A percentile compares a stretch with the other conserved stretches of the same genome.
Evolutionary conservation across 2,329 filamentous ascomycete genomes (phyloP).

Genomic region (Rutstroemia sp.): DNA sequence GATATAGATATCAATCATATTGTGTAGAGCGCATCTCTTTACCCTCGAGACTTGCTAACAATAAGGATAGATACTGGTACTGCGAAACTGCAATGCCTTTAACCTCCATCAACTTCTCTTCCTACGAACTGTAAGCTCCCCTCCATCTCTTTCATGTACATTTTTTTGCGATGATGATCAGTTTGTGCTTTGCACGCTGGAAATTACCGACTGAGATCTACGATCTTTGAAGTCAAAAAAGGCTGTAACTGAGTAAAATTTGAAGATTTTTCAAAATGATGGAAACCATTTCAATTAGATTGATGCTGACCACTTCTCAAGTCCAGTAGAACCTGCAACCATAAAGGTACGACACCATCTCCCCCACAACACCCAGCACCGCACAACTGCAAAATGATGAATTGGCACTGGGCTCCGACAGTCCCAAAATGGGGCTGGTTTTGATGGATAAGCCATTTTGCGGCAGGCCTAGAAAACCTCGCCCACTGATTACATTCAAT

Average conservation of each 20-base stretch:
- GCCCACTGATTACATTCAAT: conserved; percentile 68
- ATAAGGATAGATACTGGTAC: conserved; percentile 1
- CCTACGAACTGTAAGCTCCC: conserved; percentile 1
- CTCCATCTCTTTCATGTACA: background rate
- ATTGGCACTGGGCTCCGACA: conserved; percentile 97
- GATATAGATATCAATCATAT: conserved; percentile 37
- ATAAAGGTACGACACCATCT: conserved; percentile 14
- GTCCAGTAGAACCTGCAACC: background rate
- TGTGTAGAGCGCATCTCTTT: background rate
- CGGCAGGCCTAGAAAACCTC: conserved; percentile 99
- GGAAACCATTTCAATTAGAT: conserved; percentile 1
- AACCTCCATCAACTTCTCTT: background rate
- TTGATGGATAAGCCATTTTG: conserved; percentile 86
- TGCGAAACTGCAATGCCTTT: background rate
- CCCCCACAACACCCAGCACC: background rate
- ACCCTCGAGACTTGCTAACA: conserved; percentile 1
- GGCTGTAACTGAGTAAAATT: conserved; percentile 70
- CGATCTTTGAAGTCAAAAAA: conserved; percentile 70
- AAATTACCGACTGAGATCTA: conserved; percentile 89
- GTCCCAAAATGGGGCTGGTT: conserved; percentile 34
- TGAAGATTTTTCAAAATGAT: background rate
- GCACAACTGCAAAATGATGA: conserved; percentile 55
- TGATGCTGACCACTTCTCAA: background rate
- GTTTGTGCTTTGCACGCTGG: conserved; percentile 52
- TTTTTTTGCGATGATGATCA: conserved; percentile 29